Evolutionary conservation across 805 yeast species (phyloP), one percentile per base, ranked within the genome.

Genomic region (Wickerhamomyces pijperi): DNA sequence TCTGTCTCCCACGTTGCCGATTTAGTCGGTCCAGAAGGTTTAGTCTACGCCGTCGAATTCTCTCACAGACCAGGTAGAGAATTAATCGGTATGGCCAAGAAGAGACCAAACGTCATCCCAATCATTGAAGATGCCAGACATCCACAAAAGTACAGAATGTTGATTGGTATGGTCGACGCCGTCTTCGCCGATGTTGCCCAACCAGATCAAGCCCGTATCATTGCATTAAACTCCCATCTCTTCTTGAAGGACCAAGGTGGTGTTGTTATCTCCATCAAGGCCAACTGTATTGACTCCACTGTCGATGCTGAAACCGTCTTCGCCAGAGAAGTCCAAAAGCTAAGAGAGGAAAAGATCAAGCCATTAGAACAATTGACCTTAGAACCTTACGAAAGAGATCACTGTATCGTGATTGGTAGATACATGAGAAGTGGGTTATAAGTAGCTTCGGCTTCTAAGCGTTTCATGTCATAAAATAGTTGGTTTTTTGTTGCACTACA

Each of bases 1-100:
- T 88, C 97, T 41, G 98, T 92, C 43, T 86, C 96, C 38, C 98
- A 92, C 67, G 98, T 92, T 60, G 74, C 97, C 49, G 98, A 92
- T 65, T 81, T 92, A 53, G 98, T 92, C 53, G 98, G 98, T 49
- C 97, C 98, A 64, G 96, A 87, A 70, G 98, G 98, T 65, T 73
- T 86, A 61, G 98, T 92, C 40, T 92, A 92, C 64, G 98, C 98
- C 43, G 98, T 92, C 52, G 98, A 92, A 72, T 92, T 92, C 73
- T 87, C 97, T 48, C 97, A 92, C 78, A 83, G 98, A 77, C 95
- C 97, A 60, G 98, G 98, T 65, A 83, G 98, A 76, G 98, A 92
- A 68, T 77, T 92, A 68, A 90, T 92, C 59, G 85, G 94, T 58
- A 92, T 92, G 98, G 98, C 98, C 63, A 92, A 90, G 79, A 92